Percentiles rank a stretch among this genome's conserved stretches.
Evolutionary conservation across 202 grass and related monocot species (phyloP).

Genomic region (Brachypodium distachyon): DNA sequence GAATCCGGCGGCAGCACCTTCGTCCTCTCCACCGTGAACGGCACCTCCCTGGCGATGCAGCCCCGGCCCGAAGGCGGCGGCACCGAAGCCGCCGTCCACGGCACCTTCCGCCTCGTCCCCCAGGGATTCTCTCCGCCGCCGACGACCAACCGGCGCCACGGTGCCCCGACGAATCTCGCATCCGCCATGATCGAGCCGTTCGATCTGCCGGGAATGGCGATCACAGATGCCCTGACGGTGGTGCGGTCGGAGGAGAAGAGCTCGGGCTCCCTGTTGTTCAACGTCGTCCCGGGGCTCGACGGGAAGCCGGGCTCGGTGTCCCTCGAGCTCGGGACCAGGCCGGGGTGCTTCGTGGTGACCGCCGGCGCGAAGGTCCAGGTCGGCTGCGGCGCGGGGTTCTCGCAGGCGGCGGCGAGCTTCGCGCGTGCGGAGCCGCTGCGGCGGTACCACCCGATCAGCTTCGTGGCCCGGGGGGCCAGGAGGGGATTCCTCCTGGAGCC

Average conservation of each 20-base stretch:
- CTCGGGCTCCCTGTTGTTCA: conserved; percentile 32
- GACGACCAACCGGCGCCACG: not conserved
- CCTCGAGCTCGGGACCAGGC: conserved; percentile 41
- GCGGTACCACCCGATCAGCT: conserved; percentile 66
- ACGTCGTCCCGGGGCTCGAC: conserved; percentile 44
- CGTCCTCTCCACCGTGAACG: conserved; percentile 45
- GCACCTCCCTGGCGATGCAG: conserved; percentile 62
- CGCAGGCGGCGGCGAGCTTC: conserved; percentile 60
- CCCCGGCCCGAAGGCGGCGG: conserved; percentile 40
- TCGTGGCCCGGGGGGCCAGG: conserved; percentile 46
- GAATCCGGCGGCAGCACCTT: conserved; percentile 26
- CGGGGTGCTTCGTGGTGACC: conserved; percentile 55
- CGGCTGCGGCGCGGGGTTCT: conserved; percentile 35
- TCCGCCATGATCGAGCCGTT: conserved; percentile 53
- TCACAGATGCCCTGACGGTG: conserved; percentile 45
- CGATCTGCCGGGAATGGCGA: conserved; percentile 56
- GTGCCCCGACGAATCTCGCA: not conserved
- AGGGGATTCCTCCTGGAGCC: conserved; percentile 77
- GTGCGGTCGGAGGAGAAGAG: conserved; percentile 18
- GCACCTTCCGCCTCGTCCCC: conserved; percentile 49
- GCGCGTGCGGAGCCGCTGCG: conserved; percentile 25
- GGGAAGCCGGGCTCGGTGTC: conserved; percentile 41
- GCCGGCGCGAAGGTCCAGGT: conserved; percentile 34
- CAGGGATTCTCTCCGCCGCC: not conserved
- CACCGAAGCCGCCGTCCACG: conserved; percentile 44